A percentile compares a stretch with the other conserved stretches of the same genome.
phyloP scores from a whole-genome alignment of 352 stramenopile genomes.

The Pythium periplocum region DNA sequence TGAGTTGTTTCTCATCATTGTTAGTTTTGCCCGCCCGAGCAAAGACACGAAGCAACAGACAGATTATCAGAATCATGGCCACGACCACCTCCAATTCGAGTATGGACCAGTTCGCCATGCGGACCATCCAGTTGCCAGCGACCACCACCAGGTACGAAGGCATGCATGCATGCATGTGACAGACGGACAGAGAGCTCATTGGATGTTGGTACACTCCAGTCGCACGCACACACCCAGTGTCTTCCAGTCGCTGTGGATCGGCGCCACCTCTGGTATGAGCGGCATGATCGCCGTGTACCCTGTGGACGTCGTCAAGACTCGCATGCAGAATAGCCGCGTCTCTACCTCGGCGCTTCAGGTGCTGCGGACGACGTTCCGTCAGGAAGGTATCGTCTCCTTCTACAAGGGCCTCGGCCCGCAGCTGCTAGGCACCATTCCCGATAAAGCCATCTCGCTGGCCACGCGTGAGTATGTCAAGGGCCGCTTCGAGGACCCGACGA shows the following conservation, averaged over 20 bases:
- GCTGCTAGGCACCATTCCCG: constrained; percentile 65
- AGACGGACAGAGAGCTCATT: neutral
- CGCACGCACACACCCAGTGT: constrained; percentile 36
- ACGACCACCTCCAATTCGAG: neutral
- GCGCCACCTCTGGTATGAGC: constrained; percentile 70
- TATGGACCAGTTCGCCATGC: constrained; percentile 24
- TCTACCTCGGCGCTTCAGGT: constrained; percentile 48
- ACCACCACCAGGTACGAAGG: constrained; percentile 3
- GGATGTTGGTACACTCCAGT: neutral
- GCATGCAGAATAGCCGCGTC: constrained; percentile 73
- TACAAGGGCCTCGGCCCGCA: constrained; percentile 77
- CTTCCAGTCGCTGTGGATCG: constrained; percentile 79
- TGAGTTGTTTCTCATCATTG: no score
- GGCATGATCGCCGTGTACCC: constrained; percentile 81
- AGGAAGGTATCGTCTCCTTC: constrained; percentile 60
- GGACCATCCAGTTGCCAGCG: constrained; percentile 17
- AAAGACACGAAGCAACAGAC: no score
- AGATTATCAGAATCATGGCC: neutral
- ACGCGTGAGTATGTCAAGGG: constrained; percentile 76
- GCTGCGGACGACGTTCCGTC: constrained; percentile 50
- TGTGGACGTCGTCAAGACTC: constrained; percentile 81
- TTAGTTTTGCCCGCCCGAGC: no score
- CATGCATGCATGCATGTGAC: no score
- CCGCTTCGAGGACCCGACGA: constrained; percentile 67
- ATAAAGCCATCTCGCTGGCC: constrained; percentile 77